Percentiles rank a stretch among this genome's conserved stretches.
Conservation (phyloP, 2,329 filamentous ascomycete genomes). For the Tolypocladium amazonense region DNA sequence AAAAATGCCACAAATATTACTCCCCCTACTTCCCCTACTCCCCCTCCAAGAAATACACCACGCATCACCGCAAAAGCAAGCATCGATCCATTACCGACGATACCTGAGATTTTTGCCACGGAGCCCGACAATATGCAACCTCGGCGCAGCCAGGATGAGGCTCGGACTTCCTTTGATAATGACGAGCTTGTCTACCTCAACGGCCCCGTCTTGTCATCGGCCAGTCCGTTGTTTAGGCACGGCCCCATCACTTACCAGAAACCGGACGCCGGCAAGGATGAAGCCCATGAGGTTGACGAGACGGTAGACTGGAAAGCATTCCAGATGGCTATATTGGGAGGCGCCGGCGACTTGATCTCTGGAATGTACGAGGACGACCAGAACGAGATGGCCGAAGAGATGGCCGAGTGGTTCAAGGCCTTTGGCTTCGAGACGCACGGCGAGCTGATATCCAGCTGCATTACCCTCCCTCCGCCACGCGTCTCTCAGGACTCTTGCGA, state of each 20-base stretch:
- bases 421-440: slow-evolving; percentile 36
- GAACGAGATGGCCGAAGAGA: slow-evolving; percentile 26
- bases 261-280: slow-evolving; percentile 25
- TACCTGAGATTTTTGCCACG: slow-evolving; percentile 11
- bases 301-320: slow-evolving; percentile 54
- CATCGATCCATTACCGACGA: slow-evolving; percentile 10
- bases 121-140: neutral
- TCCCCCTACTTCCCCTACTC: neutral
- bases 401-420: slow-evolving; percentile 40
- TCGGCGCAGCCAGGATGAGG: neutral
- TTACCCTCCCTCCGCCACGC: neutral
- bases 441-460: slow-evolving; percentile 20
- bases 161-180: neutral
- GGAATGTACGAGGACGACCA: slow-evolving; percentile 35
- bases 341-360: slow-evolving; percentile 38
- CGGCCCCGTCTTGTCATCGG: slow-evolving; percentile 38
- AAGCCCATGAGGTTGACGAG: slow-evolving; percentile 27
- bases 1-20: neutral
- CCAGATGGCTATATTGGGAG: slow-evolving; percentile 53
- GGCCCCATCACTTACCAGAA: slow-evolving; percentile 43
- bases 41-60: slow-evolving; percentile 12
- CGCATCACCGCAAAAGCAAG: slow-evolving; percentile 2
- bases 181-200: slow-evolving; percentile 37
- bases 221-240: slow-evolving; percentile 39
- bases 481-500: slow-evolving; percentile 7